Conservation (phyloP, 2,329 filamentous ascomycete genomes). For the Lasiodiplodia sp. region DNA sequence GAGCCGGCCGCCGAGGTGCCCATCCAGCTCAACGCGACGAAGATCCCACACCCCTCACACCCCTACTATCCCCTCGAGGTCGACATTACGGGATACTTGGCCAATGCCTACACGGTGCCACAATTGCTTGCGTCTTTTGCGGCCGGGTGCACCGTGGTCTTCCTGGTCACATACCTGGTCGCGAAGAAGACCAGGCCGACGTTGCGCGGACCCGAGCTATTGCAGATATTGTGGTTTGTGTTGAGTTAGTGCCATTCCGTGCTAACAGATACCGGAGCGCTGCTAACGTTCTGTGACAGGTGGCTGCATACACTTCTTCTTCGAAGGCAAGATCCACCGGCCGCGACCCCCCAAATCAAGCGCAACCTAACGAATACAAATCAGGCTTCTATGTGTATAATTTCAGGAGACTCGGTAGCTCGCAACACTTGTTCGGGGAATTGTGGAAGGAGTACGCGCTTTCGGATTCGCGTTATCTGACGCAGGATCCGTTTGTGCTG, state of each 20-base stretch:
- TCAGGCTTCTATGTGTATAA: constrained; percentile 67
- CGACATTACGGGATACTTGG: constrained; percentile 67
- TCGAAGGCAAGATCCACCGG: constrained; percentile 67
- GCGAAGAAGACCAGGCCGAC: constrained; percentile 62
- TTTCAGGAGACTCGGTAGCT: constrained; percentile 69
- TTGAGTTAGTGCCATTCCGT: constrained; percentile 62
- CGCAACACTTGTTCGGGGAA: constrained; percentile 79
- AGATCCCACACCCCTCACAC: constrained; percentile 51
- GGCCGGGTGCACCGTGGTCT: constrained; percentile 62
- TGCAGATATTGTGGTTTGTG: constrained; percentile 76
- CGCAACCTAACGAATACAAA: constrained; percentile 12
- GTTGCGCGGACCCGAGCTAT: constrained; percentile 62
- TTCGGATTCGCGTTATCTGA: constrained; percentile 87
- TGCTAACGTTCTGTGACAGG: constrained; percentile 49
- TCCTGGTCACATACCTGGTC: constrained; percentile 63
- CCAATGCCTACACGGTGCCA: constrained; percentile 69
- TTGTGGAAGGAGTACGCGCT: constrained; percentile 93
- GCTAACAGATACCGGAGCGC: too few relatives aligned
- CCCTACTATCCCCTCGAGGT: constrained; percentile 76
- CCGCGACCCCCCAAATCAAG: too few relatives aligned
- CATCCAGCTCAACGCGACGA: constrained; percentile 15
- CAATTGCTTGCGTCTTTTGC: constrained; percentile 68
- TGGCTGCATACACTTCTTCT: constrained; percentile 77
- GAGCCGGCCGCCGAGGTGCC: constrained; percentile 16
- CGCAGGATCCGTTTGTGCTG: constrained; percentile 82